Conservation (phyloP, 306 rosid genomes). For the Macrotyloma uniflorum region DNA sequence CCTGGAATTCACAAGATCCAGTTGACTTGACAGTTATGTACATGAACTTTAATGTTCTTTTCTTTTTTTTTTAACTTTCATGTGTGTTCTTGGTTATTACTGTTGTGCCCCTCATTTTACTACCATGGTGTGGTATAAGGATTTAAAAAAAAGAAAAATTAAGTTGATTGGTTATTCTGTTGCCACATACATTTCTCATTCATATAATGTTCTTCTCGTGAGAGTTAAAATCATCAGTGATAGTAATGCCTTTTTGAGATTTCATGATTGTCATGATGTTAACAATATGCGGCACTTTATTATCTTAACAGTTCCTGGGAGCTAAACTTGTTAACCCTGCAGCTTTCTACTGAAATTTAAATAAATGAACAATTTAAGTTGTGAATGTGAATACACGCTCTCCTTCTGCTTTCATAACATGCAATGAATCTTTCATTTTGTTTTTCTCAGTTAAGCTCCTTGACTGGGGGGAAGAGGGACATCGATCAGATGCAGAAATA, state of each 20-base stretch:
- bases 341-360: slow-evolving; percentile 22
- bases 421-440: slow-evolving; percentile 31
- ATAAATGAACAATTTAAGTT: slow-evolving; percentile 11
- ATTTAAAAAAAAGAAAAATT: not conserved
- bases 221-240: slow-evolving; percentile 24
- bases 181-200: slow-evolving; percentile 42
- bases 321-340: slow-evolving; percentile 7
- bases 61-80: slow-evolving; percentile 50
- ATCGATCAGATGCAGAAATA: slow-evolving; percentile 94
- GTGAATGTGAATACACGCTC: slow-evolving; percentile 4
- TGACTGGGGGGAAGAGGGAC: slow-evolving; percentile 99
- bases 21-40: slow-evolving; percentile 67
- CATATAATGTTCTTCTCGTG: slow-evolving; percentile 10
- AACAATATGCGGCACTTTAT: slow-evolving; percentile 5
- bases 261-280: slow-evolving; percentile 2
- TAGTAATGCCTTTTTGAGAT: not conserved
- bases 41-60: slow-evolving; percentile 57
- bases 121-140: slow-evolving; percentile 30
- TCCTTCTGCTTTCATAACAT: slow-evolving; percentile 28
- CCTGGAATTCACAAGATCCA: slow-evolving; percentile 67
- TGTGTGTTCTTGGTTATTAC: slow-evolving; percentile 50
- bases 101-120: slow-evolving; percentile 42
- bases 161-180: slow-evolving; percentile 31
- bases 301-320: slow-evolving; percentile 8
- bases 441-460: slow-evolving; percentile 85